Percentiles rank a stretch among this genome's conserved stretches.
These are phyloP conservation scores for Phylloporus sp. DNA, from an alignment of 768 basidiomycete genomes.

Conservation along the genomic window DNA sequence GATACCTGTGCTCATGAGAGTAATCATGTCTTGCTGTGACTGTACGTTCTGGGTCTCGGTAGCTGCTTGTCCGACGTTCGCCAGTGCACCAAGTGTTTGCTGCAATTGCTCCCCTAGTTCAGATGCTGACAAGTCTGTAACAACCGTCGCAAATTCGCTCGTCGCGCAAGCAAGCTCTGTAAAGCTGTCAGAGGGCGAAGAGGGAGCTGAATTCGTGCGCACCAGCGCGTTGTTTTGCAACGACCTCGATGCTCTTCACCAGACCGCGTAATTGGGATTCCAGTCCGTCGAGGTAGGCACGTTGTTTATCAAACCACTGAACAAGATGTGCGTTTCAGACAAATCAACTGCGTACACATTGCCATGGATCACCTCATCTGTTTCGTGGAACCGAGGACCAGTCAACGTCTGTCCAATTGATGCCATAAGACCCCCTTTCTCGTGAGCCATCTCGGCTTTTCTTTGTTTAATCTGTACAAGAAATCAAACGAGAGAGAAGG, in stretches of 20 bases:
- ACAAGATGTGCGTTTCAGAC: slow-evolving; percentile 1
- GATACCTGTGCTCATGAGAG: slow-evolving; percentile 70
- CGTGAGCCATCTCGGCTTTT: slow-evolving; percentile 70
- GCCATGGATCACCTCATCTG: slow-evolving; percentile 62
- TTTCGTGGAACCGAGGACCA: slow-evolving; percentile 82
- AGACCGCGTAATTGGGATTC: slow-evolving; percentile 85
- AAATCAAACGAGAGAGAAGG: neutral
- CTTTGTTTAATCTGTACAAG: slow-evolving; percentile 74
- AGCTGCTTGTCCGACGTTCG: slow-evolving; percentile 67
- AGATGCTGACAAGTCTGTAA: slow-evolving; percentile 65
- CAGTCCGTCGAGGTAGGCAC: slow-evolving; percentile 77
- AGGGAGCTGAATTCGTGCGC: slow-evolving; percentile 7
- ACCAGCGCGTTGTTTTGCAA: slow-evolving; percentile 82
- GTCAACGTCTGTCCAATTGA: slow-evolving; percentile 73
- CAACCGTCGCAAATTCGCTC: slow-evolving; percentile 74
- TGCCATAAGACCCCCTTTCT: slow-evolving; percentile 79
- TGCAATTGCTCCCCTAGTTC: slow-evolving; percentile 75
- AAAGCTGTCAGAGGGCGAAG: neutral
- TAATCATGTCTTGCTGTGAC: slow-evolving; percentile 76
- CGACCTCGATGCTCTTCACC: slow-evolving; percentile 79
- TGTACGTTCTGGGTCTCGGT: slow-evolving; percentile 72
- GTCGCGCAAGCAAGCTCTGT: slow-evolving; percentile 65
- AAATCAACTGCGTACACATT: neutral
- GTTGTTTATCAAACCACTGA: slow-evolving; percentile 94
- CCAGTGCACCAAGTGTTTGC: slow-evolving; percentile 61